Evolutionary conservation across 2,329 filamentous ascomycete species (phyloP).

Genomic region (Fusarium proliferatum): DNA sequence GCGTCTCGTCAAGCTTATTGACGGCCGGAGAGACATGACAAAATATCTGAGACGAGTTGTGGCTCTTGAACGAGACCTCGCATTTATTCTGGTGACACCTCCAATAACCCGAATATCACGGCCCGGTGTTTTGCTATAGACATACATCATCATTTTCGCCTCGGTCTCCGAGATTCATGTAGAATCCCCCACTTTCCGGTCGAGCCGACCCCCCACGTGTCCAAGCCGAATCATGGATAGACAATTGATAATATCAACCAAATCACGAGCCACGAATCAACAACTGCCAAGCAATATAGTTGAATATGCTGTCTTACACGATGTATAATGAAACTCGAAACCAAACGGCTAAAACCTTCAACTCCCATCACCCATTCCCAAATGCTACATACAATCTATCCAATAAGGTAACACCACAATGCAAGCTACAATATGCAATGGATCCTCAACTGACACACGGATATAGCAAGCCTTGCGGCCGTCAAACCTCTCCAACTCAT

Average conservation of each 20-base stretch:
- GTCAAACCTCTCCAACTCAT: slow-evolving; percentile 4
- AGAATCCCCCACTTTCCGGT: slow-evolving; percentile 40
- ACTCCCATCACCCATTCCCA: slow-evolving; percentile 26
- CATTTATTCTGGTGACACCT: neutral
- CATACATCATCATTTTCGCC: slow-evolving; percentile 29
- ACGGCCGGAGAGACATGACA: slow-evolving; percentile 33
- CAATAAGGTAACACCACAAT: slow-evolving; percentile 35
- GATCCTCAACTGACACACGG: slow-evolving; percentile 16
- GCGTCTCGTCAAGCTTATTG: slow-evolving; percentile 24
- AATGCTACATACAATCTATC: slow-evolving; percentile 43
- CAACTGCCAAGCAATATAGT: neutral
- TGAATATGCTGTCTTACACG: neutral
- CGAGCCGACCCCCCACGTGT: slow-evolving; percentile 29
- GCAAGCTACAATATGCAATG: slow-evolving; percentile 36
- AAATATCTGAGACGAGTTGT: neutral
- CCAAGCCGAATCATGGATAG: slow-evolving; percentile 20
- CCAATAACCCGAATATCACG: slow-evolving; percentile 24
- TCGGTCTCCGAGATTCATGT: slow-evolving; percentile 38
- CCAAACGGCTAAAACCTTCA: slow-evolving; percentile 12
- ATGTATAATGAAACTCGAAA: slow-evolving; percentile 10
- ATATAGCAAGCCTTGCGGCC: slow-evolving; percentile 27
- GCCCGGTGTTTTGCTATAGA: slow-evolving; percentile 24
- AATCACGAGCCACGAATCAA: neutral
- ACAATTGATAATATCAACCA: slow-evolving; percentile 11
- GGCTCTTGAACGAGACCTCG: neutral